Base-by-base conservation (phyloP, 352 stramenopile genomes). In the Plasmopara muralis region DNA sequence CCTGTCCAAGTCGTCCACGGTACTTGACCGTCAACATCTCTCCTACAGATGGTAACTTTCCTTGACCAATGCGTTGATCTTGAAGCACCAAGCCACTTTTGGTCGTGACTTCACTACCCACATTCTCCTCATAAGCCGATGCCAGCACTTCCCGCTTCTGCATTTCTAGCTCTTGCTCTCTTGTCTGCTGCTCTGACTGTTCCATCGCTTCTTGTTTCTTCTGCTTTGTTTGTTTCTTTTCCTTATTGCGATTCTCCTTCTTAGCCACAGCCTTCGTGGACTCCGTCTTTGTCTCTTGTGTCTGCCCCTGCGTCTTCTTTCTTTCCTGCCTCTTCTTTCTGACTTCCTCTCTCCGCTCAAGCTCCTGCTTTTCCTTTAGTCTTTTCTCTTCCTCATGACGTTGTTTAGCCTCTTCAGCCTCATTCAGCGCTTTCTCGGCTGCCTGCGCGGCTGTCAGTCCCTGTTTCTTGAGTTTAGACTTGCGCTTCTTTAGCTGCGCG, bases 1-100 rank as follows among this genome's bases (percentile, higher is more conserved):
- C 70, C 15, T 73, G 68, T 54, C 70, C 80, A 18, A 90, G 60
- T 6, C 64, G 68, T 9, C 73, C 80, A 39, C 70, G 61, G 46
- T 90, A 90, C 43, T 82, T 80, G 57, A 88, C 77, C 2, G 80
- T 90, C 20, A 87, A 55, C 76, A 86, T 85, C 56, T 90, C 72
- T 14, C 80, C 80, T 16, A 60, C 18, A 9, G 61, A 34, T 6
- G 75, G 65, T 18, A 88, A 43, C 44, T 71, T 72, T 12, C 80
- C 77, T 14, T 83, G 55, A 30, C 80, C 80, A 8, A 85, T 48
- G 9, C 68, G 65, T 13, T 77, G 50, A 48, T 90, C 80, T 20
- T 73, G 75, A 25, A 88, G 51, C 13, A 72, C 56, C 6, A 90
- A 50, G 2, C 74, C 73, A 30, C 75, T 88, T 48, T 74, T 60